These are phyloP conservation scores for Tricholomella constricta DNA, from an alignment of 768 basidiomycete species.

Conservation along the genomic window DNA sequence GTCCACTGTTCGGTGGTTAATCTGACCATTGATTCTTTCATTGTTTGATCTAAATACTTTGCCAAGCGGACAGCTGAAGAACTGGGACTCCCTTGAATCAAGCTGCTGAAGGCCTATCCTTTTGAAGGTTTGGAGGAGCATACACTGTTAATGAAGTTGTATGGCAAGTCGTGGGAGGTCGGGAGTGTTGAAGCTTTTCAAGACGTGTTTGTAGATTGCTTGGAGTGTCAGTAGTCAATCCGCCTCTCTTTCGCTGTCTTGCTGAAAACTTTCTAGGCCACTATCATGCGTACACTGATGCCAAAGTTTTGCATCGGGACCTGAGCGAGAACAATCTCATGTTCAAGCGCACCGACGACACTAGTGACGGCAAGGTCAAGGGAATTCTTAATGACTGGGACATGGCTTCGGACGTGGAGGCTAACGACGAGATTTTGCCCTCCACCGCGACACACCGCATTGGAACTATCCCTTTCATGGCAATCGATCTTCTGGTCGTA, in stretches of 20 bases:
- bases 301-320: constrained; percentile 31
- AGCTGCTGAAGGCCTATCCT: not conserved
- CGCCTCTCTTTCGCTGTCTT: not conserved
- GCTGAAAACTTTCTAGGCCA: constrained; percentile 20
- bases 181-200: constrained; percentile 25
- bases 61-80: constrained; percentile 1
- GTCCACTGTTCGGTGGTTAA: too few species aligned
- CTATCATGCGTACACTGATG: constrained; percentile 20
- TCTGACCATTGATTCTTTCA: too few species aligned
- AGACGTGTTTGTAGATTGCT: constrained; percentile 27
- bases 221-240: constrained; percentile 28
- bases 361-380: not conserved
- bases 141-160: constrained; percentile 14
- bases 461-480: constrained; percentile 32
- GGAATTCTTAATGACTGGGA: constrained; percentile 34
- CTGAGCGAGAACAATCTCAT: constrained; percentile 34
- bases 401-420: constrained; percentile 18
- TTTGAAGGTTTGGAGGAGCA: not conserved
- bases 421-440: not conserved
- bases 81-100: constrained; percentile 6
- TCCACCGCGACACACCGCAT: constrained; percentile 23
- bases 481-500: constrained; percentile 23
- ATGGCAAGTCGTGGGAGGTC: constrained; percentile 24
- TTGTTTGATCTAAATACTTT: too few species aligned
- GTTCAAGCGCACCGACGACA: constrained; percentile 14